Evolutionary conservation across 2,329 filamentous ascomycete genomes (phyloP).

Genomic region (Sporothrix mexicana): DNA sequence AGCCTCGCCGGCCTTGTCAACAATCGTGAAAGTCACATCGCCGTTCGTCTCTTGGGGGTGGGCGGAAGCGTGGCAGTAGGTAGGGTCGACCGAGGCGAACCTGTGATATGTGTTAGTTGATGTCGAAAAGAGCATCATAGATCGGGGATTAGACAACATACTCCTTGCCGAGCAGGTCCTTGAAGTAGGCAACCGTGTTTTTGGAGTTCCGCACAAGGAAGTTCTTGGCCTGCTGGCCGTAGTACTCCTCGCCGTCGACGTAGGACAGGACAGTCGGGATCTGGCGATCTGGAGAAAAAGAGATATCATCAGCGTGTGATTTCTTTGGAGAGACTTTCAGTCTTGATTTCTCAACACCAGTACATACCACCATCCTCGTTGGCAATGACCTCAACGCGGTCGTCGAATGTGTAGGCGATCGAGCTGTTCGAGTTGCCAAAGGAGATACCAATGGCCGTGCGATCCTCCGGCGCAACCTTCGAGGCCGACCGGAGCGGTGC

Average conservation of each 20-base stretch:
- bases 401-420: slow-evolving; percentile 90
- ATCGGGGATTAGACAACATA: slow-evolving; percentile 52
- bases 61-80: slow-evolving; percentile 89
- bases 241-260: slow-evolving; percentile 94
- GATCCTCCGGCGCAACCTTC: slow-evolving; percentile 57
- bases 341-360: neutral
- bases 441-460: slow-evolving; percentile 87
- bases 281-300: slow-evolving; percentile 75
- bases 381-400: slow-evolving; percentile 96
- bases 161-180: slow-evolving; percentile 94
- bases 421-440: slow-evolving; percentile 99
- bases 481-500: slow-evolving; percentile 26
- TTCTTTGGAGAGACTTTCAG: neutral
- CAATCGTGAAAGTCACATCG: slow-evolving; percentile 79
- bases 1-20: slow-evolving; percentile 67
- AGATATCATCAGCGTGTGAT: neutral
- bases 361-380: slow-evolving; percentile 93
- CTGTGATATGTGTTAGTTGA: slow-evolving; percentile 45
- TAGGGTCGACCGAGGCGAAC: slow-evolving; percentile 96
- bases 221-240: slow-evolving; percentile 91
- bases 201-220: slow-evolving; percentile 90
- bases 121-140: no score
- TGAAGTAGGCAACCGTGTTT: slow-evolving; percentile 95
- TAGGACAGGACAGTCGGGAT: slow-evolving; percentile 96
- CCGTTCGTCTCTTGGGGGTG: slow-evolving; percentile 79